A percentile compares a stretch with the other conserved stretches of the same genome.
These are phyloP conservation scores for Piper longum DNA, from an alignment of 164 flowering plant genomes.

Conservation along the genomic window DNA sequence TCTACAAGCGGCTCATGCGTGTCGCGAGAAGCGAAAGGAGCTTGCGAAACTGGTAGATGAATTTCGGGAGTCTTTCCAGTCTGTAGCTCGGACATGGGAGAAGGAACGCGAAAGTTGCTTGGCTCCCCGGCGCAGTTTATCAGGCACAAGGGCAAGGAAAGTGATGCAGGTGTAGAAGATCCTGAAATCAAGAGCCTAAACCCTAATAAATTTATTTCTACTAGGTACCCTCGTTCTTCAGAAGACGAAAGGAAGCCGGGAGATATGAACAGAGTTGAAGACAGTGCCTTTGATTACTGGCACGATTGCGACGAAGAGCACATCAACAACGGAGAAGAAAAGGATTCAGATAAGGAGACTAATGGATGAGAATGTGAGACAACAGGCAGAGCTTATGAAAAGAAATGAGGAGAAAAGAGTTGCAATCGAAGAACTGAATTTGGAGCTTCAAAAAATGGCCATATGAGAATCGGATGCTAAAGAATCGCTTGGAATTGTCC, in stretches of 20 bases:
- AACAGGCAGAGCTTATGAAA: constrained; percentile 28
- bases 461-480: constrained; percentile 24
- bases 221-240: background rate
- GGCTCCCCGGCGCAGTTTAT: constrained; percentile 4
- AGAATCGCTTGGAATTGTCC: constrained; percentile 7
- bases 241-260: background rate
- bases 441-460: constrained; percentile 11
- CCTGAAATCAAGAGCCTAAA: constrained; percentile 3
- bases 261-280: background rate
- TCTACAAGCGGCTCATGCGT: constrained; percentile 18
- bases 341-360: constrained; percentile 16
- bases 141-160: background rate
- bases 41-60: constrained; percentile 23
- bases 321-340: background rate
- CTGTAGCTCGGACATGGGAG: constrained; percentile 22
- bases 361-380: constrained; percentile 25
- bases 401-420: constrained; percentile 34
- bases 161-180: constrained; percentile 16
- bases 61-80: constrained; percentile 16
- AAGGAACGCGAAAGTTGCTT: constrained; percentile 7
- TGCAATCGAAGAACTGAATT: constrained; percentile 19
- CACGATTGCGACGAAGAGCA: background rate
- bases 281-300: background rate
- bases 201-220: background rate
- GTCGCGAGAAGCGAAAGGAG: constrained; percentile 11